Base-by-base conservation (phyloP, 2,329 filamentous ascomycete species). In the Apiospora aurea region DNA sequence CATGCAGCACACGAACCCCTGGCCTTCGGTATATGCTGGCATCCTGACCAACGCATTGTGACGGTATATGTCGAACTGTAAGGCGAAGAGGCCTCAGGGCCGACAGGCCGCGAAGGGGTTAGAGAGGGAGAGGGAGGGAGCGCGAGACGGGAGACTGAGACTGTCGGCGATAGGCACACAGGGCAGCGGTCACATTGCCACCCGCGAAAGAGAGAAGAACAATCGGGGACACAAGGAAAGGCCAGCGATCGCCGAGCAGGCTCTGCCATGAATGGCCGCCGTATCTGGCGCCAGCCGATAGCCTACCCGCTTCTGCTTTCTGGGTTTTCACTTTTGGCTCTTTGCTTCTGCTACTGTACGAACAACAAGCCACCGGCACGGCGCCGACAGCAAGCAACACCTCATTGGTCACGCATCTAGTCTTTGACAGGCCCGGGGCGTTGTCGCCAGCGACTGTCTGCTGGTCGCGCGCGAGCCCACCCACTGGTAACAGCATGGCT, bases 121-220 rank as follows among this genome's bases (percentile, higher is more conserved):
- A 47, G 44, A 21, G 16, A 46, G 16, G 16, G 44, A 46, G 6
- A 46, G 13, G 10, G 46, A 57, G 51, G 26, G 26, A 29, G 14
- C 51, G 13, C 13, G 24, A 53, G 51, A 13, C 47, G 34, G 34
- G 47, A 51, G 29, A 16, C 53, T 7, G 46, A 49, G 46, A 61
- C 16, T 61, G 53, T 61, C 53, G 53, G 53, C 29, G 53, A 34
- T 61, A 34, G 14, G 18, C 29, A 57, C 51, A 34, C 53, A 61
- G 53, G 34, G 53, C 53, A 61, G 53, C 53, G 53, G 18, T 64
- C 57, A 64, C 57, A 64, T 64, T 41, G 57, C 57, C 57, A 64
- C 57, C 34, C 18, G 21, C 53, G 29, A 26, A 26, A 29, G 24
- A 29, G 16, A 26, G 26, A 34, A 3, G 14, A 34, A 57, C 14